phyloP scores from a whole-genome alignment of 106 monocot genomes.

The Agapanthus africanus region DNA sequence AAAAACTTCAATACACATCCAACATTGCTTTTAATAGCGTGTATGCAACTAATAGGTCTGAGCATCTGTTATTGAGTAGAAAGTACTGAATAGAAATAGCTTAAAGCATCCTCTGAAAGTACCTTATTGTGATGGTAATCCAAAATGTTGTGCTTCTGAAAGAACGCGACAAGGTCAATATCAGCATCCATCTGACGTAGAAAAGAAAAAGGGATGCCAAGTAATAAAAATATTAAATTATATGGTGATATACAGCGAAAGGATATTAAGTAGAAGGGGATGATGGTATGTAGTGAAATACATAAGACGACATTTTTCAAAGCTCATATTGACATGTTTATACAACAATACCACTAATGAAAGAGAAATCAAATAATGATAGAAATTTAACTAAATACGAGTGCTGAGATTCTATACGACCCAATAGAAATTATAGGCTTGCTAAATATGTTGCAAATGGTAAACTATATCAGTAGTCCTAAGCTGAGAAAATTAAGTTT shows the following conservation, averaged over 20 bases:
- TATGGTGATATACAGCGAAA: too few relatives aligned
- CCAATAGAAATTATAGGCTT: too few relatives aligned
- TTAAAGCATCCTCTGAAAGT: constrained; percentile 4
- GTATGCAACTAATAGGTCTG: not conserved
- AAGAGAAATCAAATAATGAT: too few relatives aligned
- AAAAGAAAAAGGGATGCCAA: not conserved
- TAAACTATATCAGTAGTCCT: not conserved
- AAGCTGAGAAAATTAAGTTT: too few relatives aligned
- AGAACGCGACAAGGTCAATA: constrained; percentile 46
- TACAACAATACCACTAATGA: too few relatives aligned
- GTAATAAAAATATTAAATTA: too few relatives aligned
- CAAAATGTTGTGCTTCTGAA: constrained; percentile 57
- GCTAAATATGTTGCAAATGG: not conserved
- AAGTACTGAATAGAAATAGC: not conserved
- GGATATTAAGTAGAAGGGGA: too few relatives aligned
- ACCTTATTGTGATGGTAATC: constrained; percentile 78
- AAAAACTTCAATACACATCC: not conserved
- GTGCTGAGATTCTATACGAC: too few relatives aligned
- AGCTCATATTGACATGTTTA: too few relatives aligned
- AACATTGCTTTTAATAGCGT: not conserved
- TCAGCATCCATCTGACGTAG: constrained; percentile 37
- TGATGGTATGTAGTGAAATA: too few relatives aligned
- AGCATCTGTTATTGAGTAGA: not conserved
- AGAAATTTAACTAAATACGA: too few relatives aligned
- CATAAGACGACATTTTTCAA: too few relatives aligned